Evolutionary conservation across 208 protist species (phyloP).

Genomic region (Wallacemonas sp.): DNA sequence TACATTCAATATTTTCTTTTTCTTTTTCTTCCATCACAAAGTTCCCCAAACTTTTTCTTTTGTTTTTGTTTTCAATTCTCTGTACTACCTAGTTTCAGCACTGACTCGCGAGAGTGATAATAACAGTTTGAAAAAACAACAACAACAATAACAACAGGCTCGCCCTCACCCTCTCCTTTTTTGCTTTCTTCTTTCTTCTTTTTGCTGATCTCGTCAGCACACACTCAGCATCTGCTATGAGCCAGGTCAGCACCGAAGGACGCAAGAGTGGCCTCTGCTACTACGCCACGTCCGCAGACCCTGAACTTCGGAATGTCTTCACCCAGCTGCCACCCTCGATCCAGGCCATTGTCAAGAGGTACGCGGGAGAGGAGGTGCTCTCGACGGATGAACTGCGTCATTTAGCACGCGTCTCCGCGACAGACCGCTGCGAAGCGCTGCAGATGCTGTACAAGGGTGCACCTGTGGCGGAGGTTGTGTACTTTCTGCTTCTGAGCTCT

Average conservation of each 20-base stretch:
- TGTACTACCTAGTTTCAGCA: too few relatives aligned
- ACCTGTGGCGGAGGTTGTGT: conserved; percentile 37
- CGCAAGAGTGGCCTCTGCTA: not conserved
- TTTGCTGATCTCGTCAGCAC: not conserved
- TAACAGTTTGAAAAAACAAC: too few relatives aligned
- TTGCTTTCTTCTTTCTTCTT: not conserved
- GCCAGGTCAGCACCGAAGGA: not conserved
- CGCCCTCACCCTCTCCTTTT: not conserved
- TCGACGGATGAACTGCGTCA: conserved; percentile 25
- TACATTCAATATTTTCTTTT: not conserved
- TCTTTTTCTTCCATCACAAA: not conserved
- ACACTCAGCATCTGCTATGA: too few relatives aligned
- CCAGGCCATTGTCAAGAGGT: conserved; percentile 49
- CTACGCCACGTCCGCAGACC: not conserved
- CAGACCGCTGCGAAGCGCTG: conserved; percentile 55
- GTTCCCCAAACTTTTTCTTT: not conserved
- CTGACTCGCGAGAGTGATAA: not conserved
- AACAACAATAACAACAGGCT: too few relatives aligned
- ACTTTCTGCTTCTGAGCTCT: conserved; percentile 30
- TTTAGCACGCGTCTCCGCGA: conserved; percentile 31
- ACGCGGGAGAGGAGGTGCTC: conserved; percentile 30
- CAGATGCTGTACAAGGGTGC: conserved; percentile 61
- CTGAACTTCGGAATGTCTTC: not conserved
- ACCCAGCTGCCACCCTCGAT: conserved; percentile 55
- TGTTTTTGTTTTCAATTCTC: not conserved